Evolutionary conservation across 257 asterid genomes (phyloP).

Genomic region (Cynanchum wilfordii): DNA sequence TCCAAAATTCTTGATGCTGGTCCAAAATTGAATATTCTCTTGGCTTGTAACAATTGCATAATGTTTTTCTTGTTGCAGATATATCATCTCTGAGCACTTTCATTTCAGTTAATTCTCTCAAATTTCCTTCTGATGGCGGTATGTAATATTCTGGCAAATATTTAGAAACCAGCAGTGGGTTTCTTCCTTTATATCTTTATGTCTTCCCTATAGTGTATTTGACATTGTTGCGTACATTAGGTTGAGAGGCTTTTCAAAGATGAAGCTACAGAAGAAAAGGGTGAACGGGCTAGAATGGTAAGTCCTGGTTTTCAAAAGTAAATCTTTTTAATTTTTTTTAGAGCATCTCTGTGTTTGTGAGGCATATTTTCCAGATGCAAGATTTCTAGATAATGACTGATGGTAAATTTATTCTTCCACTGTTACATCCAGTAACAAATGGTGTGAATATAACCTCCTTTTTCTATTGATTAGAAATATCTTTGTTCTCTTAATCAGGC

Average conservation of each 20-base stretch:
- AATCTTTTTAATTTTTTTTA: neutral
- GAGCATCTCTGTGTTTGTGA: neutral
- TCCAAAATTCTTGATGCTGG: neutral
- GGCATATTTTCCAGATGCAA: neutral
- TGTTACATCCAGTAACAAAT: neutral
- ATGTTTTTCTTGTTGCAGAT: neutral
- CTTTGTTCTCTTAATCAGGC: slow-evolving; percentile 34
- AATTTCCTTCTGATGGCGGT: slow-evolving; percentile 16
- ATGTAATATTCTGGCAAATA: neutral
- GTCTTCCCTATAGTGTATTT: neutral
- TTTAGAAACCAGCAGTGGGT: neutral
- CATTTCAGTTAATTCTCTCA: neutral
- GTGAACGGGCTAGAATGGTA: slow-evolving; percentile 95
- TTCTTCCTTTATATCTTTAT: neutral
- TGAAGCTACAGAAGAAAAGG: slow-evolving; percentile 96
- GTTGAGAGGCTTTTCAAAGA: slow-evolving; percentile 63
- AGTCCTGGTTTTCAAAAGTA: slow-evolving; percentile 16
- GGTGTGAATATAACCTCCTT: neutral
- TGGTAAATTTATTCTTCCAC: neutral
- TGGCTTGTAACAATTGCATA: neutral
- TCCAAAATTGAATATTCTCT: neutral
- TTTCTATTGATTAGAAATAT: neutral
- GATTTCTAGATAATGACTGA: neutral
- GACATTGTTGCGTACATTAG: slow-evolving; percentile 22
- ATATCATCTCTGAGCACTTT: slow-evolving; percentile 8